Evolutionary conservation across 106 monocot species (phyloP).

Genomic region (Apostasia shenzhenica): DNA sequence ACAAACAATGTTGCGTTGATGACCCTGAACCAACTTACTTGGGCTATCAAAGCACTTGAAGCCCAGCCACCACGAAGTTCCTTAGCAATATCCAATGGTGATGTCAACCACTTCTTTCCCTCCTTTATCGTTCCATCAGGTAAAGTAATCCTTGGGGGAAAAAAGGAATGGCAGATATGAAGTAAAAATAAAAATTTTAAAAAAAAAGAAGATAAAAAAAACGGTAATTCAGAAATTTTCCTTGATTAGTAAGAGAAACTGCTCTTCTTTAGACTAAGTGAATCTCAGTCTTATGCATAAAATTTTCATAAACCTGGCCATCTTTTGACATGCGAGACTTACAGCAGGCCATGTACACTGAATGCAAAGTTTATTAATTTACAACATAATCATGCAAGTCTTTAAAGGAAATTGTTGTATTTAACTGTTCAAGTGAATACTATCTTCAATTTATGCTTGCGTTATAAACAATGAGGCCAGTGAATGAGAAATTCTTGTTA

Average conservation of each 20-base stretch:
- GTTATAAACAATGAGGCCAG: too few relatives aligned
- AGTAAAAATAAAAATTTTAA: not conserved
- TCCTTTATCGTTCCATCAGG: constrained; percentile 79
- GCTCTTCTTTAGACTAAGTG: not conserved
- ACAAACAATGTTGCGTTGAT: not conserved
- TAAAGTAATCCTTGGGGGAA: constrained; percentile 50
- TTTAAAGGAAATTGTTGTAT: too few relatives aligned
- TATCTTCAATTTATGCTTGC: too few relatives aligned
- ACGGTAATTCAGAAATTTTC: not conserved
- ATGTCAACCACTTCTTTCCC: constrained; percentile 75
- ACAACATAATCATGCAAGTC: too few relatives aligned
- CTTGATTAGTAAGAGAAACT: not conserved
- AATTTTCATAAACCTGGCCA: not conserved
- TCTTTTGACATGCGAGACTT: not conserved
- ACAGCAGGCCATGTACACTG: too few relatives aligned
- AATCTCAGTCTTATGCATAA: not conserved
- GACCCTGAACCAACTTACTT: constrained; percentile 26
- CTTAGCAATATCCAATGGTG: constrained; percentile 84
- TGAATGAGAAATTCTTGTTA: too few relatives aligned
- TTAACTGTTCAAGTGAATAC: too few relatives aligned
- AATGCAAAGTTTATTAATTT: too few relatives aligned
- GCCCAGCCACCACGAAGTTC: constrained; percentile 77
- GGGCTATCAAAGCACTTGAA: constrained; percentile 65
- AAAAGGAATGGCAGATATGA: not conserved
- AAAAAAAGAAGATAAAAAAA: not conserved